Percentiles rank a stretch among this genome's conserved stretches.
Conservation (phyloP, 371 early-diverging fungal species). For the Smittium culicis region DNA sequence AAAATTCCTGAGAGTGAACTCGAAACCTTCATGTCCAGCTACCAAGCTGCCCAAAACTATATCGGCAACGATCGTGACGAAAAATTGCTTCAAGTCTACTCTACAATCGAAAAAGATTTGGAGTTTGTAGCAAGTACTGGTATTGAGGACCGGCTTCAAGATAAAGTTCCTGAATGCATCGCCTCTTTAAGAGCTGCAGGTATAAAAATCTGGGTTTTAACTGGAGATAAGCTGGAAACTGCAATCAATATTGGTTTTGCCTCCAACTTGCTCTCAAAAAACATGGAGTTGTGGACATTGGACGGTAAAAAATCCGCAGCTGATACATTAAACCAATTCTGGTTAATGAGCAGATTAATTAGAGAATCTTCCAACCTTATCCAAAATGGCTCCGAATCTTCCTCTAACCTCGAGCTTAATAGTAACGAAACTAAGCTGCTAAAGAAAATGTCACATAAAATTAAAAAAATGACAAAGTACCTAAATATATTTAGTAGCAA, state of each 20-base stretch:
- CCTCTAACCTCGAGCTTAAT: background rate
- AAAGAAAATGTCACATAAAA: background rate
- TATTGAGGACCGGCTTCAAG: constrained; percentile 97
- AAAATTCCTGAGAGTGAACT: constrained; percentile 50
- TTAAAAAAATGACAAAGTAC: background rate
- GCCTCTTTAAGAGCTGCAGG: constrained; percentile 72
- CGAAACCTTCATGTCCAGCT: constrained; percentile 48
- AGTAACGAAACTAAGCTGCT: background rate
- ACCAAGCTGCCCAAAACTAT: constrained; percentile 51
- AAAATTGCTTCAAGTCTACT: constrained; percentile 52
- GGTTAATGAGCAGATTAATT: constrained; percentile 30
- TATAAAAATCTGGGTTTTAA: constrained; percentile 97
- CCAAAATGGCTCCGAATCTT: background rate
- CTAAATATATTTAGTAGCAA: background rate
- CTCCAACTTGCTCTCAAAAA: constrained; percentile 56
- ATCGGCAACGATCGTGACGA: constrained; percentile 55
- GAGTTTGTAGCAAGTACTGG: constrained; percentile 86
- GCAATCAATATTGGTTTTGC: constrained; percentile 97
- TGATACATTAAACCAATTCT: constrained; percentile 33
- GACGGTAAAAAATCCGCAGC: constrained; percentile 35
- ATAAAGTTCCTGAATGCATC: constrained; percentile 87
- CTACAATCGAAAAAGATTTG: constrained; percentile 63
- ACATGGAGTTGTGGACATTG: constrained; percentile 58
- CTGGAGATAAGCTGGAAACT: constrained; percentile 99
- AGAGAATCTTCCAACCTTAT: constrained; percentile 8